A percentile compares a stretch with the other conserved stretches of the same genome.
Conservation (phyloP, 495 filamentous ascomycete genomes). For the Aspergillus diversus region DNA sequence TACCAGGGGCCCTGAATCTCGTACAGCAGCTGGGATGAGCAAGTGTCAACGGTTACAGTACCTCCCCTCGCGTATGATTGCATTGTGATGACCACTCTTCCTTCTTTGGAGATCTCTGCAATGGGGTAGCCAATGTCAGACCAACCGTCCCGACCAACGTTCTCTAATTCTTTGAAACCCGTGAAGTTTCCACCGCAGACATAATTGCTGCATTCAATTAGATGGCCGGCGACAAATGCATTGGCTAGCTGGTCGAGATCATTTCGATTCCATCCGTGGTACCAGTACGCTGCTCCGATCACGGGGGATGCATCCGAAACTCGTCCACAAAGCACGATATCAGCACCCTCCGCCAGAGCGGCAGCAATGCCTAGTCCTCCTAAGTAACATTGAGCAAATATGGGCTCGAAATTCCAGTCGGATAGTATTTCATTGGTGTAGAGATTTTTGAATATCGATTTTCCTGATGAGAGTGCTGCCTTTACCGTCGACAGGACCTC, state of each 20-base stretch:
- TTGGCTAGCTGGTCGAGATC: slow-evolving; percentile 54
- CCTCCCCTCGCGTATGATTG: slow-evolving; percentile 40
- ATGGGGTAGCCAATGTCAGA: slow-evolving; percentile 60
- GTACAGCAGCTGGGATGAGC: slow-evolving; percentile 59
- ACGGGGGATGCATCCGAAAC: slow-evolving; percentile 59
- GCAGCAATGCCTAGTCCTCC: slow-evolving; percentile 54
- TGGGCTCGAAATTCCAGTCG: slow-evolving; percentile 56
- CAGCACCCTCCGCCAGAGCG: slow-evolving; percentile 54
- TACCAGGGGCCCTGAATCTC: slow-evolving; percentile 64
- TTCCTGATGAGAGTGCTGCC: slow-evolving; percentile 37
- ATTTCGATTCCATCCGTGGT: slow-evolving; percentile 48
- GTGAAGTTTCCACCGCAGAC: slow-evolving; percentile 61
- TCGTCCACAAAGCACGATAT: slow-evolving; percentile 62
- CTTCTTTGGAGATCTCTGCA: slow-evolving; percentile 57
- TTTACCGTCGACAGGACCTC: slow-evolving; percentile 52
- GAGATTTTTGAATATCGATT: slow-evolving; percentile 51
- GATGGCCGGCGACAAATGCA: slow-evolving; percentile 56
- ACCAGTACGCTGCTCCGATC: slow-evolving; percentile 56
- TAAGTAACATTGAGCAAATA: slow-evolving; percentile 58
- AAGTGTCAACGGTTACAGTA: slow-evolving; percentile 51
- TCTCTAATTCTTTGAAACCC: slow-evolving; percentile 54
- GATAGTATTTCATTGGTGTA: slow-evolving; percentile 53
- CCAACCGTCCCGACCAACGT: slow-evolving; percentile 34
- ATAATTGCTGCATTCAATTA: slow-evolving; percentile 61
- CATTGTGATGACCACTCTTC: slow-evolving; percentile 51